Evolutionary conservation across 2,329 filamentous ascomycete species (phyloP), one percentile per base, ranked within the genome.

Genomic region (Hymenoscyphus salicellus): DNA sequence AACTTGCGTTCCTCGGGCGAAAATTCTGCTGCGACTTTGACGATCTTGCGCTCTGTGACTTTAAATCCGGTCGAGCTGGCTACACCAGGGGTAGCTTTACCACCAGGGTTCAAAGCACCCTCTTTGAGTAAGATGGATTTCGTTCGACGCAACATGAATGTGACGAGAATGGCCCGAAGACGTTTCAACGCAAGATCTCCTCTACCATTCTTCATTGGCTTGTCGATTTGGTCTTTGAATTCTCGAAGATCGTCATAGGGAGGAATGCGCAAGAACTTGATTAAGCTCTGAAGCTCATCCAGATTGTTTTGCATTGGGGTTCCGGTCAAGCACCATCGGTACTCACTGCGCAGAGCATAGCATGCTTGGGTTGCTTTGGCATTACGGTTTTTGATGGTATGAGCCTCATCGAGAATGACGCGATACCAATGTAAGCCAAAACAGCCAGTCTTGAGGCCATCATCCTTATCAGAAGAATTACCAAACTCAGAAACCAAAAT

Each of bases 271-370:
- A 99, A 82, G 77, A 99, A 99, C 67, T 89, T 91, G 76, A 99
- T 92, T 62, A 99, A 80, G 70, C 92, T 96, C 75, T 99, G 95
- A 60, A 99, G 81, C 77, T 99, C 95, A 70, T 99, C 95, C 5
- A 99, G 85, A 72, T 97, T 98, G 78, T 99, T 99, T 75, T 99
- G 95, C 89, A 99, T 93, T 0, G 95, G 95, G 1, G 95, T 99
- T 61, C 95, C 95, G 0, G 93, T 97, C 67, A 99, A 79, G 74
- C 95, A 98, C 95, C 95, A 99, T 66, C 95, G 85, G 73, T 97
- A 98, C 75, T 95, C 90, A 23, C 92, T 89, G 33, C 89, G 83
- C 36, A 99, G 79, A 1, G 91, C 91, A 75, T 89, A 99, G 70
- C 91, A 95, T 1, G 95, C 93, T 76, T 97, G 93, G 1, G 94